Conservation (phyloP, 139 green algal genomes). For the Pycnococcus provasolii region DNA sequence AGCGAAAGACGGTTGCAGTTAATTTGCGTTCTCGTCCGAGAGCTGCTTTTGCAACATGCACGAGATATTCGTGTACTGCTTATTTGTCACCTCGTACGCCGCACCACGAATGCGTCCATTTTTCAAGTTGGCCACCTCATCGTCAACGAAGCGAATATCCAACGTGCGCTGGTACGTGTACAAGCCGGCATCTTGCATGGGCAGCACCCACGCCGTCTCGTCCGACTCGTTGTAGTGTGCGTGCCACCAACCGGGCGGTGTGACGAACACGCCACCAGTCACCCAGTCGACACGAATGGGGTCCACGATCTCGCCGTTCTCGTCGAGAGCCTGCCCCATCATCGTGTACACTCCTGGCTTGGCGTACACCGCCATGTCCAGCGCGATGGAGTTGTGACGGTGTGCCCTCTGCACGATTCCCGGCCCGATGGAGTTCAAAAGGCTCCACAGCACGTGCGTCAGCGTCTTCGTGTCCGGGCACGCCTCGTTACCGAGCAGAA, state of each 20-base stretch:
- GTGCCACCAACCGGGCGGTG: slow-evolving; percentile 37
- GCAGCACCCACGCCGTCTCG: slow-evolving; percentile 37
- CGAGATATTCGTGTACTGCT: slow-evolving; percentile 18
- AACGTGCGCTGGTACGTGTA: slow-evolving; percentile 36
- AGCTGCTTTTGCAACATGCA: too few species aligned
- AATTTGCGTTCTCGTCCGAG: too few species aligned
- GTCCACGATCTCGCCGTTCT: slow-evolving; percentile 29
- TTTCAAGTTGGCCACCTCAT: slow-evolving; percentile 7
- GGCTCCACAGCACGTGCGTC: slow-evolving; percentile 33
- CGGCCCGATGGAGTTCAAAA: slow-evolving; percentile 30
- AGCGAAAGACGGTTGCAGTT: too few species aligned
- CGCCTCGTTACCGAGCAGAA: slow-evolving; percentile 29
- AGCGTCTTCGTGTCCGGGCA: slow-evolving; percentile 35
- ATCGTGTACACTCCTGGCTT: slow-evolving; percentile 27
- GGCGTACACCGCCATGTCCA: slow-evolving; percentile 34
- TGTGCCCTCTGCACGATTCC: slow-evolving; percentile 27
- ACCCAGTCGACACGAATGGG: slow-evolving; percentile 31
- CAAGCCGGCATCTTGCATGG: slow-evolving; percentile 33
- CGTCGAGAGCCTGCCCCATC: slow-evolving; percentile 30
- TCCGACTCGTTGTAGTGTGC: slow-evolving; percentile 33
- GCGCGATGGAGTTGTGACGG: slow-evolving; percentile 29
- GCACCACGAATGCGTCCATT: slow-evolving; percentile 9
- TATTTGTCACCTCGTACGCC: slow-evolving; percentile 22
- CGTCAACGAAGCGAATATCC: slow-evolving; percentile 35
- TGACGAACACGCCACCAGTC: slow-evolving; percentile 32